Percentiles rank a stretch among this genome's conserved stretches.
Evolutionary conservation across 805 yeast genomes (phyloP).

Genomic region (Ogataea nakhonphanomensis): DNA sequence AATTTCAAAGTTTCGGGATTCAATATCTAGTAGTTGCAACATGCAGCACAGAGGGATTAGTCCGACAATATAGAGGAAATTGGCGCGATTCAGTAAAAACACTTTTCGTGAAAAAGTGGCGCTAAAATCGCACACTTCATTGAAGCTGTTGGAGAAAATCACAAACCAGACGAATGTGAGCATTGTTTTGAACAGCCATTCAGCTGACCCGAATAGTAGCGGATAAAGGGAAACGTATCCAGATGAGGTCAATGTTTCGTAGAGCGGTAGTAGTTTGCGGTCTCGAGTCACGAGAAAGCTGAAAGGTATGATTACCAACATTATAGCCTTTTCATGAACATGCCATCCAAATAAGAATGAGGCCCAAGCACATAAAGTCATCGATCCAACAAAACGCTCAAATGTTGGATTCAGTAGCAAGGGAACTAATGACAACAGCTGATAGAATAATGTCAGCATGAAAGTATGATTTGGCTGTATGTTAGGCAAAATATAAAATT

Average conservation of each 20-base stretch:
- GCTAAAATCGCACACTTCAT: conserved; percentile 55
- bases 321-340: conserved; percentile 96
- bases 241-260: conserved; percentile 66
- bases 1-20: conserved; percentile 50
- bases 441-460: conserved; percentile 78
- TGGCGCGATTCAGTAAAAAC: conserved; percentile 69
- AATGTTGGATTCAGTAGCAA: conserved; percentile 66
- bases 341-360: conserved; percentile 98
- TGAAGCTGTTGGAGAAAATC: conserved; percentile 67
- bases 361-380: conserved; percentile 87
- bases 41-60: conserved; percentile 59
- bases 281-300: conserved; percentile 72
- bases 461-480: conserved; percentile 78
- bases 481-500: conserved; percentile 74
- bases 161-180: conserved; percentile 86
- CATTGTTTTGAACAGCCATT: conserved; percentile 69
- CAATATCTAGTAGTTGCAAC: conserved; percentile 45
- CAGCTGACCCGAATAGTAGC: conserved; percentile 72
- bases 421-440: conserved; percentile 72
- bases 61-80: conserved; percentile 63
- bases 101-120: conserved; percentile 40
- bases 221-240: conserved; percentile 91
- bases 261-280: conserved; percentile 66
- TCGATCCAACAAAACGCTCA: conserved; percentile 74
- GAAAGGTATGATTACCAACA: conserved; percentile 84